phyloP scores from a whole-genome alignment of 1,139 yeast species.

The Casaregolazyma lundiana region DNA sequence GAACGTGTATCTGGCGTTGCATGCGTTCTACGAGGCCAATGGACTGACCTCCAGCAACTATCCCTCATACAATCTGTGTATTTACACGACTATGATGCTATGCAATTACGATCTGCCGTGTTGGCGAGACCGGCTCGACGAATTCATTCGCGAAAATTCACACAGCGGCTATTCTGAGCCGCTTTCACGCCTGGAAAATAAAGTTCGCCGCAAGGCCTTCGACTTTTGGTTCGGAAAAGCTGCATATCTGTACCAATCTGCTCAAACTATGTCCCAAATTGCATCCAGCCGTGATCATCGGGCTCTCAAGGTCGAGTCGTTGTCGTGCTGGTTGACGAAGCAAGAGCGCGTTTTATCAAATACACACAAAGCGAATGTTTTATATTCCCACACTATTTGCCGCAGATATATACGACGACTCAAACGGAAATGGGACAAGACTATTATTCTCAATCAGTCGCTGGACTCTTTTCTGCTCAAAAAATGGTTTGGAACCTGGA shows the following conservation, averaged over 20 bases:
- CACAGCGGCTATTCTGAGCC: conserved; percentile 11
- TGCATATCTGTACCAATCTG: conserved; percentile 5
- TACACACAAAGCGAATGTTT: neutral
- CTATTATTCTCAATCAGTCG: neutral
- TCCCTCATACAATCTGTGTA: conserved; percentile 19
- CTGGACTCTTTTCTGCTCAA: neutral
- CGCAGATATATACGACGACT: conserved; percentile 2
- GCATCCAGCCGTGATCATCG: conserved; percentile 13
- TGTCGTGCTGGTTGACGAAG: conserved; percentile 11
- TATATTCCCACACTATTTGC: conserved; percentile 1
- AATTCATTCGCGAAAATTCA: conserved; percentile 19
- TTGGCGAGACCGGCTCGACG: conserved; percentile 20
- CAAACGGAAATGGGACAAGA: neutral
- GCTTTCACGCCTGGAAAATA: conserved; percentile 1
- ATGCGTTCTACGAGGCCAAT: conserved; percentile 22
- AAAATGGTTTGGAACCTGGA: conserved; percentile 5
- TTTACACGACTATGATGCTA: conserved; percentile 19
- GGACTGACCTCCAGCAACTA: conserved; percentile 14
- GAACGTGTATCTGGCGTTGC: conserved; percentile 23
- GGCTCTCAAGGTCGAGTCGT: conserved; percentile 14
- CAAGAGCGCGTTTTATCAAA: neutral
- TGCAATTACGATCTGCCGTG: conserved; percentile 19
- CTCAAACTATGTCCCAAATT: conserved; percentile 11
- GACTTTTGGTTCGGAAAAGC: conserved; percentile 14
- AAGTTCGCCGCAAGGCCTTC: conserved; percentile 3